Percentiles rank a stretch among this genome's conserved stretches.
phyloP scores from a whole-genome alignment of 192 early-diverging fungal species.

The Umbelopsis ramanniana region DNA sequence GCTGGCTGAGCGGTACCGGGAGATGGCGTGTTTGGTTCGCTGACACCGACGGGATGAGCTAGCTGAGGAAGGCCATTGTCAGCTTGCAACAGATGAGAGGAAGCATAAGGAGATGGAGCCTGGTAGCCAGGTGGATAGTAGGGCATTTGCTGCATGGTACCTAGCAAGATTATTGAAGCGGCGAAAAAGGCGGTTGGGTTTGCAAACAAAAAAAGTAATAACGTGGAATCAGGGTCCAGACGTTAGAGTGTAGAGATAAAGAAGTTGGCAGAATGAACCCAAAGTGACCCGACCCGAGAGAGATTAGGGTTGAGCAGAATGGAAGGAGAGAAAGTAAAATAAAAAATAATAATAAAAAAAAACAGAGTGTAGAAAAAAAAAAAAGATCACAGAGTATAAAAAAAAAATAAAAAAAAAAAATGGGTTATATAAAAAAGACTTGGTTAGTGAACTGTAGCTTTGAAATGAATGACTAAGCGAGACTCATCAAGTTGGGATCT shows the following conservation, averaged over 20 bases:
- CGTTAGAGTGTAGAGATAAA: not conserved
- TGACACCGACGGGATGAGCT: slow-evolving; percentile 22
- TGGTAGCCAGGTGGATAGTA: slow-evolving; percentile 21
- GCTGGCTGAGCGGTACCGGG: slow-evolving; percentile 18
- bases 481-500: not conserved
- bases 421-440: too few relatives aligned
- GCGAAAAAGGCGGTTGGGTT: slow-evolving; percentile 13
- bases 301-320: not conserved
- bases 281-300: slow-evolving; percentile 1
- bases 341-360: slow-evolving; percentile 6
- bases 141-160: slow-evolving; percentile 19
- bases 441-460: too few relatives aligned
- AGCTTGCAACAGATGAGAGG: slow-evolving; percentile 8
- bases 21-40: slow-evolving; percentile 17
- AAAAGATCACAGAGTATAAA: not conserved
- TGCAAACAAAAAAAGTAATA: slow-evolving; percentile 15
- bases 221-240: slow-evolving; percentile 22
- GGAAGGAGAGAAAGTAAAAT: slow-evolving; percentile 1
- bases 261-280: not conserved
- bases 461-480: slow-evolving; percentile 8
- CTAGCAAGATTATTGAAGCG: slow-evolving; percentile 24
- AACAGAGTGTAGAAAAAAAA: slow-evolving; percentile 12
- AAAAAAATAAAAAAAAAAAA: too few relatives aligned
- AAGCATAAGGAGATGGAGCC: slow-evolving; percentile 19
- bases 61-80: slow-evolving; percentile 32